phyloP scores from a whole-genome alignment of 129 eudicot species.

The carrot (Daucus carota) region DH1_v3.0 NC_030386.2:33825501-33826000 shows the following conservation, averaged over 20 bases:
- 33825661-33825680: no score
- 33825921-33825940: not conserved
- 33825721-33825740: constrained; percentile 50
- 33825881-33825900: constrained; percentile 71
- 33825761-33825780: constrained; percentile 53
- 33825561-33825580: no score
- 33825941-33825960: constrained; percentile 32
- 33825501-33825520: no score
- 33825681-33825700: no score
- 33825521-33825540: no score
- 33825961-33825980: constrained; percentile 99
- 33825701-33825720: no score
- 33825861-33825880: constrained; percentile 52
- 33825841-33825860: constrained; percentile 58
- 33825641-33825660: no score
- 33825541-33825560: no score
- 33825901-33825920: no score
- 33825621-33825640: no score
- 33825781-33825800: constrained; percentile 81
- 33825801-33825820: constrained; percentile 45
- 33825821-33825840: constrained; percentile 48
- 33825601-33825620: no score
- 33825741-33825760: constrained; percentile 50
- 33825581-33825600: no score
- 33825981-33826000: constrained; percentile 98